Base-by-base conservation (phyloP, 2,329 filamentous ascomycete species). In the Biscogniauxia mediterranea region DNA sequence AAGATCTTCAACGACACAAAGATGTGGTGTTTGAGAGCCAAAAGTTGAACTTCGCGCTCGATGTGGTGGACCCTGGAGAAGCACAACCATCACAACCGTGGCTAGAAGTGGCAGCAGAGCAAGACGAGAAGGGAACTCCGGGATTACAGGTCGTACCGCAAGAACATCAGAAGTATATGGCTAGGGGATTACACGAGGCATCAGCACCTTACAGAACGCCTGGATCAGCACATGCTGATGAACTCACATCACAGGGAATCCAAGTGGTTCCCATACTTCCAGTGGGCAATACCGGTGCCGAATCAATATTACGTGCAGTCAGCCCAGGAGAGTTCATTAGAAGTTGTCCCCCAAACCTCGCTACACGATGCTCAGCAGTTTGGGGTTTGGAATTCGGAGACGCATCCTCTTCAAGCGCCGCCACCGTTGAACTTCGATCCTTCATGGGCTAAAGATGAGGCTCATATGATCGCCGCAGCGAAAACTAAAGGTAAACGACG, bases 11-110 rank as follows among this genome's bases (percentile, higher is more conserved):
- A n/a, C 20, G 15, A 15, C 53, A 54, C 11, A 60, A 66, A 64
- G 60, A 69, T 59, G 61, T 32, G 7, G 28, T 59, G 50, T 64
- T 65, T 54, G 65, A 69, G 42, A 52, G 59, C 53, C 62, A 67
- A 32, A 69, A 70, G 56, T 69, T 66, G 21, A 58, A 62, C 54
- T 69, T 70, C 11, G 64, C 67, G 1, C 32, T 54, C 9, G 56
- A 55, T 9, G 52, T 52, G 19, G 19, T 69, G 46, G 55, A 53
- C n/a, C 49, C 26, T 15, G 52, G 52, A 7, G 53, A 57, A 54
- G 61, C 64, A 42, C 42, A 54, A 13, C 21, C n/a, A n/a, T n/a
- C 55, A 2, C 64, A 65, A 38, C 64, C 64, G n/a, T 55, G 68
- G 21, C 57, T 67, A 9, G 66, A 67, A 57, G 65, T 67, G 11